Evolutionary conservation across 2,329 filamentous ascomycete genomes (phyloP), one percentile per base, ranked within the genome.

Genomic region (Colletotrichum tropicale): DNA sequence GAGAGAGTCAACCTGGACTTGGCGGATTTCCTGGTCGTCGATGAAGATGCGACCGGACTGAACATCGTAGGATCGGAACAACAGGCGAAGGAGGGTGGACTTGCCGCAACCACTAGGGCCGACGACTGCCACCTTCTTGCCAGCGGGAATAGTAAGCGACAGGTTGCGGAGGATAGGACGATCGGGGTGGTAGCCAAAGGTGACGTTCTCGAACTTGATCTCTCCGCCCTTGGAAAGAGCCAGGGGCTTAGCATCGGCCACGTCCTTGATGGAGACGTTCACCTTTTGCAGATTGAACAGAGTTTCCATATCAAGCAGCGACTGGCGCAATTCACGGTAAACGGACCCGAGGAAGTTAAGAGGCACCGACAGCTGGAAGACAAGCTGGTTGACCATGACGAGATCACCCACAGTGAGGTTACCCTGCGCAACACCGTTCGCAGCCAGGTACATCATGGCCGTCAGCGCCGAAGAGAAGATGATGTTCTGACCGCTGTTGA

Each of bases 291-390:
- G 89, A 83, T 95, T 98, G 89, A 99, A 99, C 8, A 99, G 90
- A 0, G 97, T 98, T 86, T 98, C 97, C 97, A 99, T 99, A 83
- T 99, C 98, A 38, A 99, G 89, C 60, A 99, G 89, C 26, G 95
- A 98, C 86, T 99, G 97, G 71, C 97, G 91, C 70, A 99, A 90
- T 86, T 99, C 97, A 80, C 97, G 94, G 84, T 99, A 99, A 15
- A 99, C 96, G 16, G 96, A 98, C n/a, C 97, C 97, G 6, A 99
- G 89, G 85, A 99, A 99, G 88, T 99, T 99, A 76, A 99, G 90
- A 0, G 97, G 97, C 6, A 99, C 95, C 0, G 96, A 98, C 8
- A 99, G 93, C 86, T 99, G 97, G 86, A 99, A 99, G 75, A 99
- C 96, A 21, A 99, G 93, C 87, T 98, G 97, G 84, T 99, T 99